Evolutionary conservation across 768 basidiomycete genomes (phyloP).

Genomic region (Cantharellus cinnabarinus): DNA sequence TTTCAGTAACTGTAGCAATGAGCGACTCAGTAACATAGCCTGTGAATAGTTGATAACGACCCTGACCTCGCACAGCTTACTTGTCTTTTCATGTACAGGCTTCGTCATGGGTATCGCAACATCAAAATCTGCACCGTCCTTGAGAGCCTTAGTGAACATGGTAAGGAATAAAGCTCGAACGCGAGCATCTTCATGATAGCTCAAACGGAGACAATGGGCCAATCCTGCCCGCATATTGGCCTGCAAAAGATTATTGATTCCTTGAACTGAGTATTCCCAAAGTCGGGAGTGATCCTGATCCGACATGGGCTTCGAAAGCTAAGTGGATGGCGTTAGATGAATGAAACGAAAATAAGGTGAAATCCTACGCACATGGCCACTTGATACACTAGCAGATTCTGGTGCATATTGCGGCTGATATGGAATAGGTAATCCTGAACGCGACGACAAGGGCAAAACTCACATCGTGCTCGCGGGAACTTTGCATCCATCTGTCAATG

Average conservation of each 20-base stretch:
- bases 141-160: conserved; percentile 62
- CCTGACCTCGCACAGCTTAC: conserved; percentile 38
- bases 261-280: conserved; percentile 57
- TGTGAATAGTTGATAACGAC: neutral
- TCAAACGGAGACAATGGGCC: conserved; percentile 66
- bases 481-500: conserved; percentile 20
- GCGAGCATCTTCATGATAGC: conserved; percentile 48
- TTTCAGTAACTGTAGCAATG: neutral
- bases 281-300: conserved; percentile 20
- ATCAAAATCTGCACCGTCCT: conserved; percentile 59
- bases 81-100: conserved; percentile 25
- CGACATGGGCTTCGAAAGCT: neutral
- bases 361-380: conserved; percentile 1
- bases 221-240: conserved; percentile 77
- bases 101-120: conserved; percentile 20
- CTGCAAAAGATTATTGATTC: conserved; percentile 59
- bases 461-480: neutral
- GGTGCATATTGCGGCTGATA: neutral
- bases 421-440: neutral
- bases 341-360: neutral
- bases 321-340: neutral
- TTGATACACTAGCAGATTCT: neutral
- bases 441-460: neutral
- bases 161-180: conserved; percentile 67
- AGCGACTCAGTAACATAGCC: neutral